These are phyloP conservation scores for Komagataella mondaviorum DNA, from an alignment of 805 yeast species.

Conservation along the genomic window DNA sequence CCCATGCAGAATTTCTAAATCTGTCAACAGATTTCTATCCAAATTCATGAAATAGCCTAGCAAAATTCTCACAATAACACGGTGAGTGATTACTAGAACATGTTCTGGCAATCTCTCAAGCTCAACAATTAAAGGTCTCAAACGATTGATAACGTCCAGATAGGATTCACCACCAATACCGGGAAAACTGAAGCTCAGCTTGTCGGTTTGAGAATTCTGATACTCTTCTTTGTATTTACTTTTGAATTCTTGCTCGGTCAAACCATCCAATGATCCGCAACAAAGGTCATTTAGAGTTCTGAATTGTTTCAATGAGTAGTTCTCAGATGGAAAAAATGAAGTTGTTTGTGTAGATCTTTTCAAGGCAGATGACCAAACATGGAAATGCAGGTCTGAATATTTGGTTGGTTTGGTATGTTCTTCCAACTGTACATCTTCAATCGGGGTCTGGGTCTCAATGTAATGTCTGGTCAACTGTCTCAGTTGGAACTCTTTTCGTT, in stretches of 20 bases:
- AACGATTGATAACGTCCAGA: conserved; percentile 19
- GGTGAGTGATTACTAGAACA: conserved; percentile 19
- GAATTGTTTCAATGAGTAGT: conserved; percentile 17
- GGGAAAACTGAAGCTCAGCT: conserved; percentile 19
- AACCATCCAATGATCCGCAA: conserved; percentile 20
- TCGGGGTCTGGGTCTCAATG: conserved; percentile 8
- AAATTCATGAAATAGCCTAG: conserved; percentile 23
- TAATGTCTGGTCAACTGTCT: conserved; percentile 18
- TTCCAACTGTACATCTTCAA: conserved; percentile 12
- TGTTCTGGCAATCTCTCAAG: conserved; percentile 20
- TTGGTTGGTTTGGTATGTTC: conserved; percentile 5
- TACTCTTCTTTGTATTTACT: conserved; percentile 13
- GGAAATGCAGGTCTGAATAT: conserved; percentile 13
- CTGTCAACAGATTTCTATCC: conserved; percentile 21
- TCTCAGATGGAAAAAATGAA: conserved; percentile 14
- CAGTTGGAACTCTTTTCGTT: conserved; percentile 20
- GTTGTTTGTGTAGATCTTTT: conserved; percentile 19
- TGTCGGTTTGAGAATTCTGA: conserved; percentile 15
- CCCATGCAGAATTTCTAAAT: conserved; percentile 21
- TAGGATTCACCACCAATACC: conserved; percentile 25
- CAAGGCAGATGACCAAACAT: conserved; percentile 21
- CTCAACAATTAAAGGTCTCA: conserved; percentile 21
- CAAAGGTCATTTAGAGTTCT: conserved; percentile 20
- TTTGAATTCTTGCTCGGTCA: conserved; percentile 16
- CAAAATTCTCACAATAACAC: conserved; percentile 20